Evolutionary conservation across 73 alveolate genomes (phyloP).

Genomic region (Effrenium voratum): DNA sequence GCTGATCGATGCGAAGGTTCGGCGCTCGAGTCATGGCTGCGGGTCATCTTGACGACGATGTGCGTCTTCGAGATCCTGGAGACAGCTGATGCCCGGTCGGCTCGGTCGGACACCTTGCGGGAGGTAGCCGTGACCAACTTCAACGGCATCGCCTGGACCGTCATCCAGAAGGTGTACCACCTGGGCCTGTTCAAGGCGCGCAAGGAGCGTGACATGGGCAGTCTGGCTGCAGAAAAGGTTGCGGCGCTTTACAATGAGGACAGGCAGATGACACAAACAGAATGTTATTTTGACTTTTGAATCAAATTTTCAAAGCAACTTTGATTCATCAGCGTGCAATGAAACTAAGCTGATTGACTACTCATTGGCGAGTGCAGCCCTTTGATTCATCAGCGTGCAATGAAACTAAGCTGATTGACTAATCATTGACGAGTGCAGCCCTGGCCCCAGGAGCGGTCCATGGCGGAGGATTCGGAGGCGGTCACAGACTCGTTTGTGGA

Average conservation of each 20-base stretch:
- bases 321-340: too few relatives aligned
- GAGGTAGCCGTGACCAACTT: background rate
- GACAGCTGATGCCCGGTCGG: background rate
- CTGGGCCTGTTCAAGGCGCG: background rate
- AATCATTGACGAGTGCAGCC: too few relatives aligned
- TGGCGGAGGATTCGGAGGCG: background rate
- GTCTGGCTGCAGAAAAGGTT: background rate
- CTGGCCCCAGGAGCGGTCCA: constrained; percentile 5
- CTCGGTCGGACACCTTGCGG: background rate
- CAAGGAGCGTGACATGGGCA: background rate
- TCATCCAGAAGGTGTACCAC: constrained; percentile 14
- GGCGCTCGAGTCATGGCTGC: background rate
- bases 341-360: too few relatives aligned
- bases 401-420: too few relatives aligned
- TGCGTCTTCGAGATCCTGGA: background rate
- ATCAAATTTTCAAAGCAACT: too few relatives aligned
- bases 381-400: too few relatives aligned
- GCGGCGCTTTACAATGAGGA: background rate
- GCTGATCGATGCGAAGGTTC: background rate
- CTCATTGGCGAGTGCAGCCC: too few relatives aligned
- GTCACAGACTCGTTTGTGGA: background rate
- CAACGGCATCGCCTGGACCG: background rate
- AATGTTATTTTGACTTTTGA: too few relatives aligned
- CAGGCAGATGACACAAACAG: too few relatives aligned
- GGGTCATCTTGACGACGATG: background rate